These are phyloP conservation scores for Sporothrix dimorphospora DNA, from an alignment of 2,329 filamentous ascomycete genomes.

Conservation along the genomic window DNA sequence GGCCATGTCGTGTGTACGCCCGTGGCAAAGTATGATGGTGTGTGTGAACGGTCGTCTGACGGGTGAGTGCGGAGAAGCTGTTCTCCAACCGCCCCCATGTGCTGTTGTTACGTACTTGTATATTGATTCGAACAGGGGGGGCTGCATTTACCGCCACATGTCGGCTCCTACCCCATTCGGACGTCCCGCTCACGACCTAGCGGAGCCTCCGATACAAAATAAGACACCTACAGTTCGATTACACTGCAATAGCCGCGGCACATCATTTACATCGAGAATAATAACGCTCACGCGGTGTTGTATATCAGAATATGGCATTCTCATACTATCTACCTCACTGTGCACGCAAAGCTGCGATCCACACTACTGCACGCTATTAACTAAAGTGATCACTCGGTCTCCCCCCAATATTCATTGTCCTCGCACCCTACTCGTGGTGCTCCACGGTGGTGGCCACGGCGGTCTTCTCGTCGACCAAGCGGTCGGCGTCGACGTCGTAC, in stretches of 20 bases:
- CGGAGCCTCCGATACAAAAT: no score
- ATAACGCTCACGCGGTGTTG: no score
- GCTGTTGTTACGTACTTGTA: neutral
- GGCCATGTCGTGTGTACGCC: neutral
- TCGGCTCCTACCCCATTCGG: neutral
- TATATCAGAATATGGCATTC: neutral
- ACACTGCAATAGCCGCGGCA: no score
- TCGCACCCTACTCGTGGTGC: neutral
- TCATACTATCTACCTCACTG: neutral
- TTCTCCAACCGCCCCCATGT: neutral
- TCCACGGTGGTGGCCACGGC: neutral
- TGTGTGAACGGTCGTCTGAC: neutral
- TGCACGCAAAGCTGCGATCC: neutral
- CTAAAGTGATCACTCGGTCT: neutral
- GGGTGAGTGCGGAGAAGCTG: neutral
- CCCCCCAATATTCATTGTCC: neutral
- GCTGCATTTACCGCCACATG: neutral
- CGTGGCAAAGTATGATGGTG: no score
- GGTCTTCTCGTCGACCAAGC: neutral
- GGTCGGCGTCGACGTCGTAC: neutral
- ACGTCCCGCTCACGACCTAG: neutral
- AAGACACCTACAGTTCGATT: no score
- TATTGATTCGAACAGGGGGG: neutral
- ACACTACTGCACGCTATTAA: neutral
- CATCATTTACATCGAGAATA: no score